Base-by-base conservation (phyloP, 768 basidiomycete genomes). In the Lyophyllum decastes region DNA sequence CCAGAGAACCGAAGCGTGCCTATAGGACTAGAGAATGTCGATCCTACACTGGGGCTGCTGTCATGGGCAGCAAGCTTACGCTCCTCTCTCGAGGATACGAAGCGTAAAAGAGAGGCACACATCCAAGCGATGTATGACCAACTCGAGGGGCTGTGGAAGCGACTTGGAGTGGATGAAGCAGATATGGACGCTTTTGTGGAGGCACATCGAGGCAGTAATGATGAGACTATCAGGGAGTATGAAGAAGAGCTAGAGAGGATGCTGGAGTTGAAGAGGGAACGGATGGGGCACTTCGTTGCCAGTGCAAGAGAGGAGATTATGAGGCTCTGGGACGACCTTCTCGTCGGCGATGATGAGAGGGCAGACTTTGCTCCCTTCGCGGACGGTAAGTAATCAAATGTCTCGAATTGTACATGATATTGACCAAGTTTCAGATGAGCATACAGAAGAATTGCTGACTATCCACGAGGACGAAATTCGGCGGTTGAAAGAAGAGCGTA, bases 71-170 rank as follows among this genome's bases (percentile, higher is more conserved):
- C 83, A 27, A 72, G 74, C 17, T 74, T 86, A 55, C 81, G 79
- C 51, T 57, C 74, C 4, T 79, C 85, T 51, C 80, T 97, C 54
- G 86, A 88, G 57, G 87, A 90, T 14, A 77, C 86, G 50, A 94
- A 94, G 72, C 80, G 82, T 35, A 75, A 82, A 27, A 82, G 95
- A 12, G 94, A 96, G 66, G 74, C 83, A 0, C 86, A 88, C 61
- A 98, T 99, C 30, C 96, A 99, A 70, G 82, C 87, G 0, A 89
- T 98, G 79, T 99, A 95, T 67, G 94, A 98, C 70, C 87, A 94
- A 61, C 81, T 99, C 1, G 95, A 96, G 69, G 86, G 86, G 0
- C 81, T 98, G 2, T 99, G 96, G 96, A 82, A 81, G 57, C 76
- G 95, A 55, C 79, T 98, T 57, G 95, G 93, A 14, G 86, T 96